A percentile compares a stretch with the other conserved stretches of the same genome.
Evolutionary conservation across 495 filamentous ascomycete genomes (phyloP).

Genomic region (Amniculicola lignicola): DNA sequence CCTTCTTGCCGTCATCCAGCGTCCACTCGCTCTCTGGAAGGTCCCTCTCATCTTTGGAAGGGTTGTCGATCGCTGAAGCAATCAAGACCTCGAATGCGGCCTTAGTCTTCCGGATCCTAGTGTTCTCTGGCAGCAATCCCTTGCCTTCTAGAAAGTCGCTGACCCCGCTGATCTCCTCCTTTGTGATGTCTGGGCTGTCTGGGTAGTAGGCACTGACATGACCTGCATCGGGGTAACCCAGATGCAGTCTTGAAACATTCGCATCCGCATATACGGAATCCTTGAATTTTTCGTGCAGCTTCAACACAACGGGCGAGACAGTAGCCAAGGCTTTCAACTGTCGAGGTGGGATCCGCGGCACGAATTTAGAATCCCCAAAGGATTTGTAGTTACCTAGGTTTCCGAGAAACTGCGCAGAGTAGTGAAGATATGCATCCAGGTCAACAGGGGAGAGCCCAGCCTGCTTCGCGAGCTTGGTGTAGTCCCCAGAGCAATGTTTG

Average conservation of each 20-base stretch:
- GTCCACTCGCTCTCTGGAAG: slow-evolving; percentile 62
- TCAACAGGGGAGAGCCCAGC: slow-evolving; percentile 68
- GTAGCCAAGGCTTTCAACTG: slow-evolving; percentile 70
- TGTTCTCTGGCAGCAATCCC: slow-evolving; percentile 79
- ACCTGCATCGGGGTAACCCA: slow-evolving; percentile 78
- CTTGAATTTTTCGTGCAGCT: slow-evolving; percentile 62
- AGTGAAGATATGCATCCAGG: slow-evolving; percentile 75
- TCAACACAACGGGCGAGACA: slow-evolving; percentile 47
- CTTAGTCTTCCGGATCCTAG: slow-evolving; percentile 70
- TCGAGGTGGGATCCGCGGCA: slow-evolving; percentile 69
- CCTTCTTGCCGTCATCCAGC: slow-evolving; percentile 68
- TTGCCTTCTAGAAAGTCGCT: slow-evolving; percentile 72
- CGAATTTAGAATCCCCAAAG: slow-evolving; percentile 92
- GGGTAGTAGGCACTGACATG: slow-evolving; percentile 94
- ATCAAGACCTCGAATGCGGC: slow-evolving; percentile 78
- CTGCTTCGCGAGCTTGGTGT: slow-evolving; percentile 65
- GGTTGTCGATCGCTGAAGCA: slow-evolving; percentile 63
- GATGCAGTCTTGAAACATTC: slow-evolving; percentile 66
- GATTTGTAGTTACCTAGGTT: slow-evolving; percentile 95
- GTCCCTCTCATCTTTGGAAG: slow-evolving; percentile 62
- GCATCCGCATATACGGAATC: slow-evolving; percentile 73
- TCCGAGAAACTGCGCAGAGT: slow-evolving; percentile 82
- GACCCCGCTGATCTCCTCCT: slow-evolving; percentile 74
- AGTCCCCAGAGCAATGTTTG: slow-evolving; percentile 70
- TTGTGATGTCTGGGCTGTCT: slow-evolving; percentile 76